A percentile compares a stretch with the other conserved stretches of the same genome.
phyloP scores from a whole-genome alignment of 805 yeast species.

The Yamadazyma laniorum region DNA sequence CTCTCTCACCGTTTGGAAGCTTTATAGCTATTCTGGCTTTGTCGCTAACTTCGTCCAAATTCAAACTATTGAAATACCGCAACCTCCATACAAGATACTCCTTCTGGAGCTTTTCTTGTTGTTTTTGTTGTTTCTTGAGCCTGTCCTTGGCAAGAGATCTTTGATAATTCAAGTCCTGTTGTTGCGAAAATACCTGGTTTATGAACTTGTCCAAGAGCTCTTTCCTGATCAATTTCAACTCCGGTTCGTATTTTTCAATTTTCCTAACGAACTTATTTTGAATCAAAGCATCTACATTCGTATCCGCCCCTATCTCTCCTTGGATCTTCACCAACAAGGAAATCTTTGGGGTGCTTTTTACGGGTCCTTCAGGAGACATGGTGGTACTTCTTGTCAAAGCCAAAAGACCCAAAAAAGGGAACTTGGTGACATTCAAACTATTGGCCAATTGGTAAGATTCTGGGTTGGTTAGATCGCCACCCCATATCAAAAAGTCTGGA shows the following conservation, averaged over 20 bases:
- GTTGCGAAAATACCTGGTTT: conserved; percentile 56
- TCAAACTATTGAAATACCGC: conserved; percentile 21
- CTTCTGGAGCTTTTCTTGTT: conserved; percentile 30
- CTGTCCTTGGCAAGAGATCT: conserved; percentile 68
- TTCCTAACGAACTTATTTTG: conserved; percentile 42
- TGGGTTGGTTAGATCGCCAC: conserved; percentile 75
- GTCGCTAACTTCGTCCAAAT: conserved; percentile 14
- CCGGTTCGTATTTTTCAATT: conserved; percentile 58
- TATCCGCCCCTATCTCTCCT: conserved; percentile 52
- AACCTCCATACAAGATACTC: conserved; percentile 34
- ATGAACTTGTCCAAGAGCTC: conserved; percentile 62
- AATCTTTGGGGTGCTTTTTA: conserved; percentile 53
- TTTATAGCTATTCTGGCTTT: conserved; percentile 69
- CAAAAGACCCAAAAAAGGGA: conserved; percentile 80
- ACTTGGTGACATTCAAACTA: conserved; percentile 63
- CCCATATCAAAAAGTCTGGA: conserved; percentile 71
- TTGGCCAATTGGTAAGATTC: conserved; percentile 85
- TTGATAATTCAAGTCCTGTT: conserved; percentile 78
- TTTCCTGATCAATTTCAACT: conserved; percentile 55
- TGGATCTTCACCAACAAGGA: conserved; percentile 62
- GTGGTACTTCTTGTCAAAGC: conserved; percentile 60
- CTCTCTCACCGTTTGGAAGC: conserved; percentile 59
- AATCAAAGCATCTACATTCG: conserved; percentile 29
- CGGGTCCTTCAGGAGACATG: conserved; percentile 56
- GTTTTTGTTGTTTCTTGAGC: conserved; percentile 38